A percentile compares a stretch with the other conserved stretches of the same genome.
phyloP scores from a whole-genome alignment of 2,329 filamentous ascomycete genomes.

The Ilyonectria destructans region DNA sequence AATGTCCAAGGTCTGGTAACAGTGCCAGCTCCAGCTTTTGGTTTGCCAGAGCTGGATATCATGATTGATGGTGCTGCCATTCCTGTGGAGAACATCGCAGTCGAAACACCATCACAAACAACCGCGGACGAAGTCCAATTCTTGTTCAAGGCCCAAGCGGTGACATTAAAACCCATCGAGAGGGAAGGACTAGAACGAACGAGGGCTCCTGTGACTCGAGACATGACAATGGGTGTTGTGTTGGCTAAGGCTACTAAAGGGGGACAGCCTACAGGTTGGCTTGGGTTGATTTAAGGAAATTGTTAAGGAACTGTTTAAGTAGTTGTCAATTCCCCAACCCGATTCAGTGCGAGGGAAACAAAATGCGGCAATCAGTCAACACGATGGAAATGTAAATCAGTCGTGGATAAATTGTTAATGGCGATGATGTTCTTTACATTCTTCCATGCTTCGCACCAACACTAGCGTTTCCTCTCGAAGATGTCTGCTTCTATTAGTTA shows the following conservation, averaged over 20 bases:
- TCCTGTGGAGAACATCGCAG: not conserved
- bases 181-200: constrained; percentile 15
- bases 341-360: too few species aligned
- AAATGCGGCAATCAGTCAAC: too few species aligned
- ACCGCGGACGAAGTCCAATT: not conserved
- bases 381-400: too few species aligned
- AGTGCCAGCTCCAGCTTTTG: not conserved
- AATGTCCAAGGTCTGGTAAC: not conserved
- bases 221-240: constrained; percentile 28
- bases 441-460: not conserved
- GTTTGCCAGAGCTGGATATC: constrained; percentile 12
- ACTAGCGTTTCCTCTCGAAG: not conserved
- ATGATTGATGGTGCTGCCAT: constrained; percentile 5
- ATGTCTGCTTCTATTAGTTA: not conserved
- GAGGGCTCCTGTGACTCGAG: constrained; percentile 20
- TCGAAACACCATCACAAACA: not conserved
- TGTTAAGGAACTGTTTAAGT: too few species aligned
- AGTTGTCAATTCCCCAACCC: too few species aligned
- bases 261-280: constrained; percentile 22
- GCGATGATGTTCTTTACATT: not conserved
- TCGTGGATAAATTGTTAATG: not conserved
- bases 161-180: constrained; percentile 8
- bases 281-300: constrained; percentile 7
- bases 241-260: constrained; percentile 6
- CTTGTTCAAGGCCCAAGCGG: constrained; percentile 2